A percentile compares a stretch with the other conserved stretches of the same genome.
Evolutionary conservation across 2,329 filamentous ascomycete species (phyloP).

Genomic region (Xylariaceae sp.): DNA sequence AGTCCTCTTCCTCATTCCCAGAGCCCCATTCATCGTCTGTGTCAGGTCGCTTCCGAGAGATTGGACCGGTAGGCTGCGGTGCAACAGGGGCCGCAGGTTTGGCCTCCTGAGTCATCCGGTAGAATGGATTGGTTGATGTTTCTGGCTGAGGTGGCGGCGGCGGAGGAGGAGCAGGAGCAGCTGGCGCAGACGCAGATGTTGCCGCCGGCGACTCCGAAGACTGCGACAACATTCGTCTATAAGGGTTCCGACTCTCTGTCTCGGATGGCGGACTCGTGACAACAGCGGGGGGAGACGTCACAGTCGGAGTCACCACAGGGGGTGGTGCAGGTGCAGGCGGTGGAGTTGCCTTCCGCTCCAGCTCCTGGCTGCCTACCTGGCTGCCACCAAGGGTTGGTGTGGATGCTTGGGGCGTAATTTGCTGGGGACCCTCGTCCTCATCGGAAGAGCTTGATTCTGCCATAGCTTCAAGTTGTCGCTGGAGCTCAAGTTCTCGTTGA

Average conservation of each 20-base stretch:
- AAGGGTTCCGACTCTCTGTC: constrained; percentile 89
- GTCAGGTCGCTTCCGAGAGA: constrained; percentile 56
- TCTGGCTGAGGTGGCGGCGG: constrained; percentile 49
- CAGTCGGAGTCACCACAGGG: constrained; percentile 45
- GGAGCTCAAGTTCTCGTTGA: constrained; percentile 86
- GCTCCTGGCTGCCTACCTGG: constrained; percentile 56
- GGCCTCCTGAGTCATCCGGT: constrained; percentile 73
- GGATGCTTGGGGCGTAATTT: constrained; percentile 65
- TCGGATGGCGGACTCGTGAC: constrained; percentile 61
- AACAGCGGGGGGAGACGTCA: constrained; percentile 52
- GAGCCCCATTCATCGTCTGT: constrained; percentile 83
- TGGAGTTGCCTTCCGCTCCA: constrained; percentile 55
- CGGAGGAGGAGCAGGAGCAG: constrained; percentile 44
- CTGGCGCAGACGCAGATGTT: constrained; percentile 42
- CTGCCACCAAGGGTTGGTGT: constrained; percentile 58
- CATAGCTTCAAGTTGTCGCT: constrained; percentile 79
- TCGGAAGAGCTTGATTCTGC: constrained; percentile 76
- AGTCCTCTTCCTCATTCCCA: constrained; percentile 64
- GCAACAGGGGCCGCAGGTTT: constrained; percentile 45
- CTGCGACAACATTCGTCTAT: constrained; percentile 86
- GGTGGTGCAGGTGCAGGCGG: constrained; percentile 53
- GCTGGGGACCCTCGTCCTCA: constrained; percentile 77
- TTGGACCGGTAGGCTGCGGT: constrained; percentile 52
- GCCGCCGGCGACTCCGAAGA: constrained; percentile 57
- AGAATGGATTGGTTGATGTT: constrained; percentile 93